Evolutionary conservation across 1,284 basidiomycete genomes (phyloP).

Genomic region (Marasmius tenuissimus): DNA sequence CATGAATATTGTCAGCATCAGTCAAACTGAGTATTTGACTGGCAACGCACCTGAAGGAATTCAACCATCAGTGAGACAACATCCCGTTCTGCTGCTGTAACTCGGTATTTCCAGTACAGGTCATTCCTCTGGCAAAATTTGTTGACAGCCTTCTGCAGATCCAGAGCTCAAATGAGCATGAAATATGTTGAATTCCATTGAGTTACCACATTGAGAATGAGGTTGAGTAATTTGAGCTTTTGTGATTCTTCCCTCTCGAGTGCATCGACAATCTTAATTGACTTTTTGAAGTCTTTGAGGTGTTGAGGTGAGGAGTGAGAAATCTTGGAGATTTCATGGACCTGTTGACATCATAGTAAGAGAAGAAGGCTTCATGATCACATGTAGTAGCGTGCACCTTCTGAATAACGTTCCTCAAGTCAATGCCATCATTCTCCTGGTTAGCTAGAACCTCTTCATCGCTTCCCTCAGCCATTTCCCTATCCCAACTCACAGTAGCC

Average conservation of each 20-base stretch:
- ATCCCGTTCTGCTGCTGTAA: not conserved
- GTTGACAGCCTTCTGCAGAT: not conserved
- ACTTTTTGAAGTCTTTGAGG: not conserved
- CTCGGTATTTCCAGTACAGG: not conserved
- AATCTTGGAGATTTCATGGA: not conserved
- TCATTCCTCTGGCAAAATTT: not conserved
- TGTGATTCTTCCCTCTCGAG: not conserved
- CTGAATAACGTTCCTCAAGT: not conserved
- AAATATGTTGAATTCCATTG: constrained; percentile 4
- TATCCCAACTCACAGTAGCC: not conserved
- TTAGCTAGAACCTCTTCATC: not conserved
- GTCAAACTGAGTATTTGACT: too few relatives aligned
- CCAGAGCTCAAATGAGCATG: not conserved
- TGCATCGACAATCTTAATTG: constrained; percentile 1
- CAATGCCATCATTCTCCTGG: constrained; percentile 1
- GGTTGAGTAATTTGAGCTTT: not conserved
- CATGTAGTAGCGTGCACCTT: not conserved
- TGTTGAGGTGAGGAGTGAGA: constrained; percentile 1
- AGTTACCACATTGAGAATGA: not conserved
- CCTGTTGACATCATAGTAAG: not conserved
- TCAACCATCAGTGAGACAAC: not conserved
- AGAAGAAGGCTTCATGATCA: not conserved
- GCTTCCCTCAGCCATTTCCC: not conserved
- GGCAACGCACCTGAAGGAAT: constrained; percentile 1
- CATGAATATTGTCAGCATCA: not conserved